Percentiles rank a stretch among this genome's conserved stretches.
Conservation (phyloP, 768 basidiomycete genomes). For the Lentinula detonsa region DNA sequence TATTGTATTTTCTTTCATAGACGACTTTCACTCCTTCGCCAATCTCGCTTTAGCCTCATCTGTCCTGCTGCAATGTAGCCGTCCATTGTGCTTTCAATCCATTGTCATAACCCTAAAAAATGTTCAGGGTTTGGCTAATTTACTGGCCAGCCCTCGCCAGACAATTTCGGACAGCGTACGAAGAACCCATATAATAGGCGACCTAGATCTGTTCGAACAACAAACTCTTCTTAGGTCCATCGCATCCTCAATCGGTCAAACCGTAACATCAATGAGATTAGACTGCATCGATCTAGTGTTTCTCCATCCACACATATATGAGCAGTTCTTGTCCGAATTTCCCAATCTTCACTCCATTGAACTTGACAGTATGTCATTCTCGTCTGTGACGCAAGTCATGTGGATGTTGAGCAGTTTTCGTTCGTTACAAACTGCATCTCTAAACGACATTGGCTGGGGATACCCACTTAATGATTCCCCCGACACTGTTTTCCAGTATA, state of each 20-base stretch:
- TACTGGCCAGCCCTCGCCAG: background rate
- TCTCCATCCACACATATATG: background rate
- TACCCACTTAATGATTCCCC: background rate
- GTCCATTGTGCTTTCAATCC: background rate
- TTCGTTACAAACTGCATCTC: background rate
- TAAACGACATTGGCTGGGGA: background rate
- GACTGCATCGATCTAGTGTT: background rate
- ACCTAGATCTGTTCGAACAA: background rate
- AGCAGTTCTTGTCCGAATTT: background rate
- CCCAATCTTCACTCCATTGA: background rate
- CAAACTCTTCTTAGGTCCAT: background rate
- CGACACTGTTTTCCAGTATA: background rate
- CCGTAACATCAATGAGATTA: background rate
- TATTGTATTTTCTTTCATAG: background rate
- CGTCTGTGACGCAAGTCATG: conserved; percentile 1
- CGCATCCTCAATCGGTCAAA: background rate
- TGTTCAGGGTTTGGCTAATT: background rate
- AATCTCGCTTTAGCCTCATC: background rate
- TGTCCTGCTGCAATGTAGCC: background rate
- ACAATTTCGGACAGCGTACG: background rate
- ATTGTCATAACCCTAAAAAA: background rate
- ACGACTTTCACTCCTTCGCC: background rate
- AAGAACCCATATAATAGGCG: background rate
- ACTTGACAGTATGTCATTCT: background rate
- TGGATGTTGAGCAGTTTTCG: background rate